Evolutionary conservation across 208 protist genomes (phyloP).

Genomic region (Angomonas deanei): DNA sequence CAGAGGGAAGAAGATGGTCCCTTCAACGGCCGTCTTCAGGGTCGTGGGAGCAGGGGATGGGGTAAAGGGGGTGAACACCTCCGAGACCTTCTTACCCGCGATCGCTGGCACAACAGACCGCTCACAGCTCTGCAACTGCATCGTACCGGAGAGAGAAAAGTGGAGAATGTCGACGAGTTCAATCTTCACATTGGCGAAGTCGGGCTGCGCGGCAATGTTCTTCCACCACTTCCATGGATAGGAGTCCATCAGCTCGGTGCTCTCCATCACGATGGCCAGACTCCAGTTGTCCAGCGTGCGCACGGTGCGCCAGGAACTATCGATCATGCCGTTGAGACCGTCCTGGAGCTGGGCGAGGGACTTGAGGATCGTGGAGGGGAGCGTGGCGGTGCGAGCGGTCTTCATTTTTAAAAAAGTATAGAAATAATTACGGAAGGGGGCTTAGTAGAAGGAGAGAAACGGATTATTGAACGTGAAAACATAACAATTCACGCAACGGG

Average conservation of each 20-base stretch:
- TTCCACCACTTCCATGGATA: constrained; percentile 95
- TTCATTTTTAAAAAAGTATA: background rate
- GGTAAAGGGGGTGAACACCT: constrained; percentile 23
- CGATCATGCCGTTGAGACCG: constrained; percentile 76
- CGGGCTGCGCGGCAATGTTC: constrained; percentile 63
- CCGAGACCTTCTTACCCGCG: constrained; percentile 15
- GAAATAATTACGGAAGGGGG: background rate
- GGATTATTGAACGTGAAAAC: too few relatives aligned
- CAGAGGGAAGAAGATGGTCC: constrained; percentile 65
- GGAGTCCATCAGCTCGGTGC: constrained; percentile 82
- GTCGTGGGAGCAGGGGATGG: background rate
- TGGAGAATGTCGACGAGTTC: constrained; percentile 90
- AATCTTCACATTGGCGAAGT: constrained; percentile 86
- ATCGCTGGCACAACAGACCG: constrained; percentile 19
- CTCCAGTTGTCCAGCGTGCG: constrained; percentile 78
- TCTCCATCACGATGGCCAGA: constrained; percentile 89
- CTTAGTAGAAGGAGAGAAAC: background rate
- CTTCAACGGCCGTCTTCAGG: constrained; percentile 22
- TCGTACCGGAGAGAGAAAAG: constrained; percentile 84
- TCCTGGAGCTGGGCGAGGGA: constrained; percentile 75
- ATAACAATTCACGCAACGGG: too few relatives aligned
- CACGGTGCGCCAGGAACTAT: constrained; percentile 56
- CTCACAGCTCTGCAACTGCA: constrained; percentile 43
- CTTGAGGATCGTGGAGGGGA: constrained; percentile 39
- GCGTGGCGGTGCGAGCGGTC: constrained; percentile 11